Evolutionary conservation across 2,329 filamentous ascomycete genomes (phyloP), one percentile per base, ranked within the genome.

Genomic region (Venturia nashicola): DNA sequence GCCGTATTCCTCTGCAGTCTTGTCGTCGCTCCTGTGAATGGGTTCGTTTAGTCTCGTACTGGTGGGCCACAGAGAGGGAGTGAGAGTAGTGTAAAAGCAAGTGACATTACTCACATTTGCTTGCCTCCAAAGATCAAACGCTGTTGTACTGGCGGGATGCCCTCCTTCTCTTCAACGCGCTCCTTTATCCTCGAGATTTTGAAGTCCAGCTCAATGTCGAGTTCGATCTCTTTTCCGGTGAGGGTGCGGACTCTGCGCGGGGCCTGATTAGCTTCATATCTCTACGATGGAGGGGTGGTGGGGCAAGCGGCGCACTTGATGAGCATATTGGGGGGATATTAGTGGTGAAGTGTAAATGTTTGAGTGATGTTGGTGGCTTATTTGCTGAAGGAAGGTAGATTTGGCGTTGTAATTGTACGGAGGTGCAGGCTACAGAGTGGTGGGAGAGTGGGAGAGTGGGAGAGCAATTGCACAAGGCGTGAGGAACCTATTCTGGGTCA

Each of bases 171-270:
- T 77, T 99, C 94, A 64, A 99, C 94, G 72, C 93, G 92, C 79
- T 97, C 94, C 83, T 99, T 99, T 82, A 99, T 97, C 76, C 92
- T 87, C 48, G 89, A 87, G 70, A 97, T 92, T 84, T 92, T 96
- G 83, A 96, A 96, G 72, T 91, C 87, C 62, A 86, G 82, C 81
- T 97, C 94, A 74, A 99, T 96, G 74, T 97, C 92, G 71, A 99
- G 86, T 82, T 97, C 93, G 76, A 97, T 97, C 80, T 99, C 91
- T 82, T 97, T 97, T 73, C 94, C 94, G 68, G 94, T 97, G 68
- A 99, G 86, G 67, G 94, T 99, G 74, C 94, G 89, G 75, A 99
- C 93, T 83, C 93, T 99, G 40, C 12, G 70, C 54, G 51, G 16
- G 59, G 55, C 48, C 16, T 44, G 12, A 57, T 20, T 36, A 48